Evolutionary conservation across 2,329 filamentous ascomycete species (phyloP).

Genomic region (Fusarium sp.): DNA sequence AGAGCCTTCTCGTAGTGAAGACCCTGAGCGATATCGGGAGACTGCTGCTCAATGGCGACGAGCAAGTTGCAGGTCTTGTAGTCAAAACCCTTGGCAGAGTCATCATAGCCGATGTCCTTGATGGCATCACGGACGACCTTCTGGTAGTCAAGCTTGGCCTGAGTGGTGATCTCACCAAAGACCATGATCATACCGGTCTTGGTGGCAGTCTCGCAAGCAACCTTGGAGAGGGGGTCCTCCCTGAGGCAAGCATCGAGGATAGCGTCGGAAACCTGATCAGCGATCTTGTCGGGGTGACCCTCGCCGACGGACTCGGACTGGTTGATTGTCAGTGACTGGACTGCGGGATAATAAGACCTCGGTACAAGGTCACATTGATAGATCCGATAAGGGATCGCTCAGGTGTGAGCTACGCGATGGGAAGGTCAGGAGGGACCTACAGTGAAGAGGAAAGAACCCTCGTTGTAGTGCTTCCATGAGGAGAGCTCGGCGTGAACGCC

Average conservation of each 20-base stretch:
- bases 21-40: slow-evolving; percentile 98
- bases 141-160: slow-evolving; percentile 96
- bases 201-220: slow-evolving; percentile 98
- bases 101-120: slow-evolving; percentile 99
- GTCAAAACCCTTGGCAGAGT: slow-evolving; percentile 97
- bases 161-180: slow-evolving; percentile 98
- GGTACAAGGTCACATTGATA: background rate
- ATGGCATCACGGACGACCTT: slow-evolving; percentile 93
- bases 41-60: slow-evolving; percentile 99
- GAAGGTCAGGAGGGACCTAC: slow-evolving; percentile 53
- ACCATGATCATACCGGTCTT: slow-evolving; percentile 99
- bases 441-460: slow-evolving; percentile 86
- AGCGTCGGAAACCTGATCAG: slow-evolving; percentile 98
- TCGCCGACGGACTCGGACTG: slow-evolving; percentile 89
- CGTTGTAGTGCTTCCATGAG: slow-evolving; percentile 62
- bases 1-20: slow-evolving; percentile 98
- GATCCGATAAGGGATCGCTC: background rate
- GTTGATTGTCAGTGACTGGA: slow-evolving; percentile 39
- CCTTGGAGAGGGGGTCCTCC: slow-evolving; percentile 97
- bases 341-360: slow-evolving; percentile 13
- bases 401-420: background rate
- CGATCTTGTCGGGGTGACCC: slow-evolving; percentile 96
- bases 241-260: slow-evolving; percentile 97
- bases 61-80: slow-evolving; percentile 99
- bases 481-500: slow-evolving; percentile 48